Evolutionary conservation across 164 flowering plant genomes (phyloP), one percentile per base, ranked within the genome.

Genomic region (Magnolia sinica): DNA sequence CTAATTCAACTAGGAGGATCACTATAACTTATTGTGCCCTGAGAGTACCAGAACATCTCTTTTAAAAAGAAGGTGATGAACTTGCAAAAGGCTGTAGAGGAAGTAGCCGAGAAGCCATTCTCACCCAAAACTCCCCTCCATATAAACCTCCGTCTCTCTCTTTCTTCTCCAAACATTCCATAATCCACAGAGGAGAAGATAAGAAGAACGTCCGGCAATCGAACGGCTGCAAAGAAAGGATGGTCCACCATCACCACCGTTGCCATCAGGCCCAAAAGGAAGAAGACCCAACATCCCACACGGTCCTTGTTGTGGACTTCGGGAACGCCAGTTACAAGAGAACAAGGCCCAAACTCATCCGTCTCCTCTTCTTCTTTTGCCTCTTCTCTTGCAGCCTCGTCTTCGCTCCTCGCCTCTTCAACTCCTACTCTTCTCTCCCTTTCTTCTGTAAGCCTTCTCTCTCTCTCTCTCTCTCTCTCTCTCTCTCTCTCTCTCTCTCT

Each of bases 191-290:
- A 59, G n/a, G 14, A 59, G 64, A 14, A 59, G 45, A 37, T 37
- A 37, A 37, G 45, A 37, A 37, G 45, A 37, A 37, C 4, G 45
- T 37, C 45, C 45, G 45, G 45, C 45, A 37, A 37, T 37, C 45
- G 6, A 37, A 37, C 45, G 45, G 7, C 45, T 37, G 45, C 7
- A 37, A 29, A 16, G 55, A 22, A 71, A 52, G 72, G 67, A 88
- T 87, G 95, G 89, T 86, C 79, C 87, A 86, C n/a, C 76, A 86
- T 61, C 91, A 88, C 45, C 45, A 37, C 45, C 77, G 92, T 24
- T 74, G 68, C 59, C 80, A 84, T 63, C 89, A 83, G 73, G 24
- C 68, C 72, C 79, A 78, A 64, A 88, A 83, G 50, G 76, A 76
- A 10, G 73, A 58, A 58, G 81, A 61, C 3, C 45, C 45, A 37